These are phyloP conservation scores for Botrytis cinerea DNA, from an alignment of 2,329 filamentous ascomycete species.

Conservation along the genomic window DNA sequence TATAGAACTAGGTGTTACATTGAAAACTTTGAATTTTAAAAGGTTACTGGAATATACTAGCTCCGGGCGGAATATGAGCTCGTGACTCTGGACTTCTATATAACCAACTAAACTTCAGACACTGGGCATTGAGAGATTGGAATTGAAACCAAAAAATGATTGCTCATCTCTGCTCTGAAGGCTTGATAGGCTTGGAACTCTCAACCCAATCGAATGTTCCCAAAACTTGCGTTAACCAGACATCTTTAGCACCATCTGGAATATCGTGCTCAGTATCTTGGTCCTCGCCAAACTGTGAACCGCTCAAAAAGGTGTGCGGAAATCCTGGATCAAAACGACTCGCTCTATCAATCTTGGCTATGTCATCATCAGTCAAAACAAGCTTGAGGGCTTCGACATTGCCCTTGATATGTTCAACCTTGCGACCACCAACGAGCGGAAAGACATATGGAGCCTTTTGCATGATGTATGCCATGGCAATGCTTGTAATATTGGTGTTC, in stretches of 20 bases:
- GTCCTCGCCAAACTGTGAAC: neutral
- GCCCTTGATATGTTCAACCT: conserved; percentile 56
- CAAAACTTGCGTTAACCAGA: neutral
- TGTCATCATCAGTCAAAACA: conserved; percentile 53
- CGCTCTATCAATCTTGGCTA: conserved; percentile 52
- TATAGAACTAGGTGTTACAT: neutral
- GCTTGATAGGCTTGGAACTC: neutral
- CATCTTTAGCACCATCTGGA: neutral
- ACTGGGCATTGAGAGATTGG: too few species aligned
- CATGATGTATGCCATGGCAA: conserved; percentile 59
- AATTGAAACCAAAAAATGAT: too few species aligned
- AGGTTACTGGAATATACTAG: neutral
- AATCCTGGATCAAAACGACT: neutral
- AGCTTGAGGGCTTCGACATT: conserved; percentile 57
- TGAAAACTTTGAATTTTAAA: too few species aligned
- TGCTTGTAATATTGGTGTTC: conserved; percentile 49
- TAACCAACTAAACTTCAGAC: too few species aligned
- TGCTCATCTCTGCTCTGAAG: neutral
- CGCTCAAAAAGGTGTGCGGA: neutral
- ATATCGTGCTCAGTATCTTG: neutral
- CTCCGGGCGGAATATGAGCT: neutral
- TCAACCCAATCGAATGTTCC: neutral
- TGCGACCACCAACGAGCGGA: conserved; percentile 58
- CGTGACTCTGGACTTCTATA: neutral
- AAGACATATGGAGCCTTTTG: conserved; percentile 58